Evolutionary conservation across 352 stramenopile species (phyloP).

Genomic region (Phytophthora sp.): DNA sequence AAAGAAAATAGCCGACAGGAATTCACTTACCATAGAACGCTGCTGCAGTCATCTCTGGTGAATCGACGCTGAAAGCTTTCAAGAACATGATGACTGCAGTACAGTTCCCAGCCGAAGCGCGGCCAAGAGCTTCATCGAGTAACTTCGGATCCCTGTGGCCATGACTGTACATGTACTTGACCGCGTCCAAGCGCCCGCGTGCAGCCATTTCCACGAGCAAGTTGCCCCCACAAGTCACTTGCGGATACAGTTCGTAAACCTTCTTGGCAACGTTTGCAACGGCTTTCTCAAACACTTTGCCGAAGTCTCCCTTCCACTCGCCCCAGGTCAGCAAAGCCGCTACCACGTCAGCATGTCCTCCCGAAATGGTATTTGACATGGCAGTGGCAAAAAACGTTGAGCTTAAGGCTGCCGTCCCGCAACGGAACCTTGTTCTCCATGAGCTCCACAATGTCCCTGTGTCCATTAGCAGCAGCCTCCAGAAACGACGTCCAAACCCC

Average conservation of each 20-base stretch:
- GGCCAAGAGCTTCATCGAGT: neutral
- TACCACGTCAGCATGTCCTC: neutral
- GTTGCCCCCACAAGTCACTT: neutral
- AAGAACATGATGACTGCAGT: too few species aligned
- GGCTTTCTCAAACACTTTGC: neutral
- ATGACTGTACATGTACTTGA: neutral
- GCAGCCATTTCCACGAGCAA: neutral
- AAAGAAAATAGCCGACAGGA: too few species aligned
- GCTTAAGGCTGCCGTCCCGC: neutral
- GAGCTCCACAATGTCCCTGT: neutral
- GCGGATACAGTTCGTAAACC: neutral
- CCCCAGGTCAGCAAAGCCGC: neutral
- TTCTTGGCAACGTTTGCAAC: neutral
- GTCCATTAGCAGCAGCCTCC: neutral
- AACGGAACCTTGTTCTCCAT: neutral
- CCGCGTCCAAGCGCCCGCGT: neutral
- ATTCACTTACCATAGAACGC: too few species aligned
- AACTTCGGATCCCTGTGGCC: neutral
- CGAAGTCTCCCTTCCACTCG: neutral
- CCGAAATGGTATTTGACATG: neutral
- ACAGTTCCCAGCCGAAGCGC: too few species aligned
- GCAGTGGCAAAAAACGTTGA: neutral
- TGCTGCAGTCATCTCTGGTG: too few species aligned
- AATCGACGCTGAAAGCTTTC: too few species aligned
- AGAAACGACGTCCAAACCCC: neutral